phyloP scores from a whole-genome alignment of 2,329 filamentous ascomycete genomes.

The Hypomyces perniciosus region DNA sequence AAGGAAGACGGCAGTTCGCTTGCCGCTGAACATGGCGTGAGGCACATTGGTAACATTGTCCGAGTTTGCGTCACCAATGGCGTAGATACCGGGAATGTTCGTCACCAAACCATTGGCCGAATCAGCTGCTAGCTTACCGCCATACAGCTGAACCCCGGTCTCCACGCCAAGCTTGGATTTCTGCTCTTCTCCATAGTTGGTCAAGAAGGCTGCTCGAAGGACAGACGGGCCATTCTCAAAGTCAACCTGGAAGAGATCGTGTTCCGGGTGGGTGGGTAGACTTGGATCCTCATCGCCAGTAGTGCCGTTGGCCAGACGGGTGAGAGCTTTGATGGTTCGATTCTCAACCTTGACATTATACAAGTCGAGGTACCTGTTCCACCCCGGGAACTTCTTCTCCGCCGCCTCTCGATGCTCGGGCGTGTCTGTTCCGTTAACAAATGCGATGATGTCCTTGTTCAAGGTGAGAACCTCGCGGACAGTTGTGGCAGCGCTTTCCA shows the following conservation, averaged over 20 bases:
- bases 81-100: slow-evolving; percentile 49
- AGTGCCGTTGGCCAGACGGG: slow-evolving; percentile 37
- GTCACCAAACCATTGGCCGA: slow-evolving; percentile 39
- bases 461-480: slow-evolving; percentile 49
- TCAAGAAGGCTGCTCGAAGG: slow-evolving; percentile 46
- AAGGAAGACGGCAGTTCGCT: slow-evolving; percentile 50
- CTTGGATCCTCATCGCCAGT: slow-evolving; percentile 33
- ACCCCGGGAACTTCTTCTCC: slow-evolving; percentile 37
- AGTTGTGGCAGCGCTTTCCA: slow-evolving; percentile 38
- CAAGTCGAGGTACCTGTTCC: slow-evolving; percentile 42
- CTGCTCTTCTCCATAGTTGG: slow-evolving; percentile 43
- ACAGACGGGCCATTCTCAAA: slow-evolving; percentile 41
- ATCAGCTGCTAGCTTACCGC: slow-evolving; percentile 39
- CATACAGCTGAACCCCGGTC: slow-evolving; percentile 40
- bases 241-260: slow-evolving; percentile 50
- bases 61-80: slow-evolving; percentile 54
- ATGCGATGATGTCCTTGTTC: slow-evolving; percentile 49
- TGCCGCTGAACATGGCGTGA: slow-evolving; percentile 54
- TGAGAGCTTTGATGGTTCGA: slow-evolving; percentile 44
- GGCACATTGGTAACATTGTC: slow-evolving; percentile 56
- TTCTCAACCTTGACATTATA: slow-evolving; percentile 52
- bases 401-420: slow-evolving; percentile 33
- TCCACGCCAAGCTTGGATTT: slow-evolving; percentile 39
- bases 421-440: slow-evolving; percentile 55
- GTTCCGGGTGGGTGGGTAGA: slow-evolving; percentile 40